Base-by-base conservation (phyloP, 164 flowering plant genomes). In the Houttuynia cordata region DNA sequence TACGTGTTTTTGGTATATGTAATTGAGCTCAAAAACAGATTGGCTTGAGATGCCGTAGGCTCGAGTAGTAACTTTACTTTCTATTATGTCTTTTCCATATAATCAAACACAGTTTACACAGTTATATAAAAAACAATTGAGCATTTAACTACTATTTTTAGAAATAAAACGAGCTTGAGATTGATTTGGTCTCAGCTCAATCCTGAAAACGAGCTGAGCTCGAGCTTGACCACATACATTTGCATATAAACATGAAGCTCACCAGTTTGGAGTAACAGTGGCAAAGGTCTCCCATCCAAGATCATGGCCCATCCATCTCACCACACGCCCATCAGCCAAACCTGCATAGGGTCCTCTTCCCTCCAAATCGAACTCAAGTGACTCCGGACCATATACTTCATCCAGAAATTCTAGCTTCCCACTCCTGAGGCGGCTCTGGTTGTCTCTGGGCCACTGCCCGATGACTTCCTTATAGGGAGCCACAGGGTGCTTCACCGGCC, bases 251-350 rank as follows among this genome's bases (percentile, higher is more conserved):
- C 12, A 10, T 10, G 49, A 57, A 30, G 60, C 83, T 77, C 37
- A 89, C 97, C 99, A 91, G 69, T 70, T 83, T 24, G 78, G 56
- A 1, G 97, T 75, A 13, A 86, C 93, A 1, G 78, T 59, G 9
- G 99, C 97, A 67, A 94, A 94, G 23, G 93, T 91, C 71, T 94
- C 91, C 99, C 97, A 94, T 7, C 95, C 99, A 10, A 64, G 37
- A 50, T 53, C 67, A 17, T 83, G 74, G 0, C 96, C 99, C 96
- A 91, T 86, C 99, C 99, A 94, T 62, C 97, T 76, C 9, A 94
- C 96, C 45, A 94, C 58, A 7, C 97, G 87, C 0, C 97, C 99
- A 70, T 91, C 97, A 0, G 99, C 99, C 58, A 88, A 62, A 0
- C 99, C 96, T 0, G 97, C 59, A 67, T 94, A 88, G 41, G 99